Base-by-base conservation (phyloP, 148 eudicot genomes). In the Fagopyrum esculentum region DNA sequence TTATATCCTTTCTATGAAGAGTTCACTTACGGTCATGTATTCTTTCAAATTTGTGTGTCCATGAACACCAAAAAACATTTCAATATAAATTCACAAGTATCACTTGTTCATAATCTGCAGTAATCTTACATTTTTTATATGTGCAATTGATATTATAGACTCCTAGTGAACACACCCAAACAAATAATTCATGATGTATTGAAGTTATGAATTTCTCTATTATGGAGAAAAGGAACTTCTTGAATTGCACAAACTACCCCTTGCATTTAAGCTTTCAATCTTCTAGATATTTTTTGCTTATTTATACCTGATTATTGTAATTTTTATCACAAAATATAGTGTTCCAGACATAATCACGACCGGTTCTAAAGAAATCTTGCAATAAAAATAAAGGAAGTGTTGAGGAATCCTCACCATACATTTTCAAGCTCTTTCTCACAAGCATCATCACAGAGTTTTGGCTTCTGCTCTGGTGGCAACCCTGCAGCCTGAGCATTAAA, bases 381-480 rank as follows among this genome's bases (percentile, higher is more conserved):
- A 5, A 50, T 50, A 57, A 13, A 61, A 61, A 9, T 5, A 61
- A 69, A 43, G 61, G 73, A 77, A 86, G 90, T 82, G 81, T 56
- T 74, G 82, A 79, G 86, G 80, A 90, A 84, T 80, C 98, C 98
- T 95, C 97, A 95, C 91, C 97, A 86, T 95, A 95, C 99, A 92
- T 95, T 95, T 95, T 95, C 96, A 87, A 95, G 96, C 93, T 92
- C 94, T 85, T 95, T 92, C 83, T 82, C 91, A 80, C 99, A 95
- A 51, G 78, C 78, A 77, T 81, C 91, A 51, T 95, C 97, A 77
- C 99, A 95, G 16, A 92, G 72, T 81, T 71, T 90, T 16, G 99
- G 97, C 83, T 87, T 90, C 22, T 95, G 79, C 80, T 95, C 96
- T 2, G 87, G 86, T 19, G 97, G 99, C 86, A 95, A 86, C 47